Conservation (phyloP, 2,329 filamentous ascomycete species). For the Aureobasidium musti region DNA sequence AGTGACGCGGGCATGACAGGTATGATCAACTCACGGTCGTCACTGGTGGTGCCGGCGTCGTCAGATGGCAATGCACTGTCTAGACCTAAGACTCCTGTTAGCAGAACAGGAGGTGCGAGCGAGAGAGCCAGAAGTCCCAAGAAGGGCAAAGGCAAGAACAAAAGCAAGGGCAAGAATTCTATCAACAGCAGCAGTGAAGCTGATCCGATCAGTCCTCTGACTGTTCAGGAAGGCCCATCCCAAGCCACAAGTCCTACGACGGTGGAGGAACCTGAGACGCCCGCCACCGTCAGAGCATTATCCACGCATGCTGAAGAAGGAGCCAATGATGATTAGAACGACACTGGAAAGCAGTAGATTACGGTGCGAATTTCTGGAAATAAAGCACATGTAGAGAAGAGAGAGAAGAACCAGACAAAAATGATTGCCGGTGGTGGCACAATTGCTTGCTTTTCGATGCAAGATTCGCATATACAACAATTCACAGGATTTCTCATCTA, state of each 20-base stretch:
- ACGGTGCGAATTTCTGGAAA: background rate
- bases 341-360: constrained; percentile 16
- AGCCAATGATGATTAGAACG: background rate
- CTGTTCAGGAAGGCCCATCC: background rate
- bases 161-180: constrained; percentile 20
- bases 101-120: constrained; percentile 3
- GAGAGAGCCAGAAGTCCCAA: constrained; percentile 22
- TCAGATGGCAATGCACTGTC: constrained; percentile 8
- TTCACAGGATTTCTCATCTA: no score
- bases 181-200: constrained; percentile 16
- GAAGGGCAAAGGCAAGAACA: constrained; percentile 17
- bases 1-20: constrained; percentile 34
- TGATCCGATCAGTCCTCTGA: constrained; percentile 16
- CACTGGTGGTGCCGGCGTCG: background rate
- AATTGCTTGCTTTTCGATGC: background rate
- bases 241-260: background rate
- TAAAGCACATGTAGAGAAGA: background rate
- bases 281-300: constrained; percentile 5
- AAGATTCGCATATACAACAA: background rate
- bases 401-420: no score
- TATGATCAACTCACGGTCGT: constrained; percentile 12
- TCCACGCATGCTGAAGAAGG: constrained; percentile 16
- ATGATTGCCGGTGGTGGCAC: no score
- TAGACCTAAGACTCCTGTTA: constrained; percentile 23
- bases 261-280: background rate